Base-by-base conservation (phyloP, 2,329 filamentous ascomycete species). In the Xylariaceae sp. region DNA sequence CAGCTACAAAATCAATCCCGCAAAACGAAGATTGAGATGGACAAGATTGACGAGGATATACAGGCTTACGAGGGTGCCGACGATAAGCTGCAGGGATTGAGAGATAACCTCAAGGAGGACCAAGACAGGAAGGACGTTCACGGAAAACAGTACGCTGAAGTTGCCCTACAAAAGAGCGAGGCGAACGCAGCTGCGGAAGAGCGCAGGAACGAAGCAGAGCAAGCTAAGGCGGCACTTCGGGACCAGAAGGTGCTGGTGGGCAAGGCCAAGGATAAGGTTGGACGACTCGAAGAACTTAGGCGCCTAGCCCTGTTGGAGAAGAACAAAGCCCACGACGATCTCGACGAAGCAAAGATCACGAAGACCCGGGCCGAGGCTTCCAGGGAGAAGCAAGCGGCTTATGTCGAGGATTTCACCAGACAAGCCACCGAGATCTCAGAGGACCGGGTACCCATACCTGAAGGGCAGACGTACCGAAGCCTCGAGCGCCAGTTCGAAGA, bases 51-150 rank as follows among this genome's bases (percentile, higher is more conserved):
- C n/a, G n/a, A n/a, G n/a, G n/a, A 60, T 43, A 52, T 73, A 32
- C 53, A 75, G 21, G 74, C 78, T 38, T 76, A 77, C 32, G 74
- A 85, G 43, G 81, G 83, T 3, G 76, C 79, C 38, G 86, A 88
- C 54, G 81, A 76, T 34, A 71, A 73, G 36, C 65, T 90, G 1
- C 73, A 79, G 31, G 65, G 65, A 9, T 65, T 88, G 2, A 73
- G 73, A 38, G 61, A 67, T 12, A 67, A 77, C 33, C 69, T 94
- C 1, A 62, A 68, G 40, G 75, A 80, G 6, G 59, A 60, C 3
- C 59, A 71, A 45, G 60, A 63, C 9, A 55, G 66, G 28, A 55
- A 65, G 15, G 63, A 70, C 1, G 67, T 72, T 33, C 66, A 74
- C 17, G 73, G 79, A 56, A 54, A 63, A 9, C 71, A 79, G 41